Base-by-base conservation (phyloP, 768 basidiomycete species). In the Kwoniella pini region DNA sequence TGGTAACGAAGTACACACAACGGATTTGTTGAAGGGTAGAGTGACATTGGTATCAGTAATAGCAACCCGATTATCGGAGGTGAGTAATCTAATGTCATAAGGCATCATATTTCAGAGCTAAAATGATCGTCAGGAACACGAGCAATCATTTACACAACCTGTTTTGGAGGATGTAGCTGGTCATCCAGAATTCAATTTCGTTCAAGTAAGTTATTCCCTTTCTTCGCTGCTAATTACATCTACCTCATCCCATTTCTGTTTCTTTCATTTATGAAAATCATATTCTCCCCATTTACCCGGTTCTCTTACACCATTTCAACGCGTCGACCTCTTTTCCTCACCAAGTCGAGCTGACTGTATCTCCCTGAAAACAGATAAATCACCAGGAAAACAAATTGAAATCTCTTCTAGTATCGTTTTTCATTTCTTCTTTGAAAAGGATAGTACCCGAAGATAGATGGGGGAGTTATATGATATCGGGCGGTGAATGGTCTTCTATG, bases 331-430 rank as follows among this genome's bases (percentile, higher is more conserved):
- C 33, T 36, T 36, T 15, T 36, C 33, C 15, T 36, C 33, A 36
- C 33, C 33, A 36, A 42, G n/a, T 42, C 40, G 40, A 11, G n/a
- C n/a, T 17, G 40, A 11, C 11, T 6, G 11, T 42, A 19, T 6
- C 11, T 13, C 40, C 7, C 19, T 12, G 40, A 12, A n/a, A 10
- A 11, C 70, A 82, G 82, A 86, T 97, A 76, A 98, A 98, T 79
- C 82, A 95, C 26, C 95, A 98, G 80, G 89, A 92, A 77, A 98
- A 98, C 79, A 80, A 89, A 4, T 84, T 98, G 65, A 96, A 96
- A 80, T 89, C 89, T 0, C 84, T 93, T 74, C 85, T 98, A 30
- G 88, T 97, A 52, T 86, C 87, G 51, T 80, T 97, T 55, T 95
- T 93, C 80, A 78, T 87, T n/a, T 84, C 83, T 9, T 85, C 86